Percentiles rank a stretch among this genome's conserved stretches.
Evolutionary conservation across 352 stramenopile genomes (phyloP).

Genomic region (Phytophthora capsici): DNA sequence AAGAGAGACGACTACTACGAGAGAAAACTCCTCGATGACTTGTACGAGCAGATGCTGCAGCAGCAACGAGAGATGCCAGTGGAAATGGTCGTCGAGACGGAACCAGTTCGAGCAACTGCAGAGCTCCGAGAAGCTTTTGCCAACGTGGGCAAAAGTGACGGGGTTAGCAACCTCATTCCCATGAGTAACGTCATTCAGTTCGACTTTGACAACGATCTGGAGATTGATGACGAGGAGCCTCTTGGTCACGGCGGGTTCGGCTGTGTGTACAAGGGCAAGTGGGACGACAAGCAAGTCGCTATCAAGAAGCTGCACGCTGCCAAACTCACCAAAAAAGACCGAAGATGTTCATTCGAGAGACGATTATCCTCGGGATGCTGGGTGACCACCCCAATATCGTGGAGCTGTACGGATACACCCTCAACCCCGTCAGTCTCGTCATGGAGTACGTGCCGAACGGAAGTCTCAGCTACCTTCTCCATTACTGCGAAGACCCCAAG

Average conservation of each 20-base stretch:
- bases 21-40: constrained; percentile 17
- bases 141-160: constrained; percentile 13
- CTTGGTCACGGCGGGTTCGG: constrained; percentile 43
- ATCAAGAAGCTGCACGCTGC: constrained; percentile 49
- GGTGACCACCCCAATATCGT: constrained; percentile 52
- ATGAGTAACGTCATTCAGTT: constrained; percentile 28
- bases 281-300: constrained; percentile 19
- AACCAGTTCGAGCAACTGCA: constrained; percentile 20
- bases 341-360: constrained; percentile 46
- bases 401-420: constrained; percentile 38
- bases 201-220: constrained; percentile 30
- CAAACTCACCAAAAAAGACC: constrained; percentile 42
- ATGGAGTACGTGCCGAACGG: constrained; percentile 46
- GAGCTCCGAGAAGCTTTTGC: constrained; percentile 25
- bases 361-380: constrained; percentile 39
- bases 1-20: constrained; percentile 36
- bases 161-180: constrained; percentile 16
- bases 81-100: constrained; percentile 18
- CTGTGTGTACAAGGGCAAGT: constrained; percentile 15
- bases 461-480: constrained; percentile 43
- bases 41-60: constrained; percentile 27
- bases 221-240: constrained; percentile 20
- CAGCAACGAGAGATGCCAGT: constrained; percentile 21
- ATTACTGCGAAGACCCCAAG: constrained; percentile 39
- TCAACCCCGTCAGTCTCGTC: constrained; percentile 36